phyloP scores from a whole-genome alignment of 495 filamentous ascomycete genomes.

The Penicillium fimorum region DNA sequence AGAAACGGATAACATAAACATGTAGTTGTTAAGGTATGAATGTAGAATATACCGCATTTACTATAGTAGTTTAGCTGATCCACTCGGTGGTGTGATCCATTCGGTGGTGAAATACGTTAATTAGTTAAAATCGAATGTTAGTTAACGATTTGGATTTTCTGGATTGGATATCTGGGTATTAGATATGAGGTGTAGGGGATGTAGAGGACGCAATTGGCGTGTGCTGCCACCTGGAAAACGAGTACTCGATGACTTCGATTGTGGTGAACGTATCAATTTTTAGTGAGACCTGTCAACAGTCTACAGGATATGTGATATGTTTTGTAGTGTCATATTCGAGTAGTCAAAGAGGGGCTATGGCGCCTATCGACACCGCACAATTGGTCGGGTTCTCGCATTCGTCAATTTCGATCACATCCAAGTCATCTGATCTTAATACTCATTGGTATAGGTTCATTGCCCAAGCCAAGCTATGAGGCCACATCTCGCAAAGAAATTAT shows the following conservation, averaged over 20 bases:
- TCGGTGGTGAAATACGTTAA: too few species aligned
- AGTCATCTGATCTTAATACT: conserved; percentile 3
- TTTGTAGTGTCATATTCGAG: not conserved
- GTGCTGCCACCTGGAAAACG: not conserved
- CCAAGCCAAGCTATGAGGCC: not conserved
- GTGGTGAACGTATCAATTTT: not conserved
- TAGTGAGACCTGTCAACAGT: not conserved
- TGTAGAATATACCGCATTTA: too few species aligned
- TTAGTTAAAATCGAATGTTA: not conserved
- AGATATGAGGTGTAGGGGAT: not conserved
- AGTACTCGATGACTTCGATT: not conserved
- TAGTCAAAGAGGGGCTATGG: not conserved
- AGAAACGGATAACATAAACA: too few species aligned
- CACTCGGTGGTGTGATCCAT: too few species aligned
- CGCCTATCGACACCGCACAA: conserved; percentile 4
- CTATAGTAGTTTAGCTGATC: too few species aligned
- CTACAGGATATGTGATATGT: not conserved
- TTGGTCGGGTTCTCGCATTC: not conserved
- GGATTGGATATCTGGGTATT: not conserved
- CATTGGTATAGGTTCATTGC: not conserved
- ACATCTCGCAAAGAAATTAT: not conserved
- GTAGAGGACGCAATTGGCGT: not conserved
- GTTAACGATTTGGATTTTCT: not conserved
- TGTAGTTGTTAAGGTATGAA: too few species aligned
- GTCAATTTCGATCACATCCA: conserved; percentile 4